phyloP scores from a whole-genome alignment of 768 basidiomycete genomes.

The Amanita phalloides region DNA sequence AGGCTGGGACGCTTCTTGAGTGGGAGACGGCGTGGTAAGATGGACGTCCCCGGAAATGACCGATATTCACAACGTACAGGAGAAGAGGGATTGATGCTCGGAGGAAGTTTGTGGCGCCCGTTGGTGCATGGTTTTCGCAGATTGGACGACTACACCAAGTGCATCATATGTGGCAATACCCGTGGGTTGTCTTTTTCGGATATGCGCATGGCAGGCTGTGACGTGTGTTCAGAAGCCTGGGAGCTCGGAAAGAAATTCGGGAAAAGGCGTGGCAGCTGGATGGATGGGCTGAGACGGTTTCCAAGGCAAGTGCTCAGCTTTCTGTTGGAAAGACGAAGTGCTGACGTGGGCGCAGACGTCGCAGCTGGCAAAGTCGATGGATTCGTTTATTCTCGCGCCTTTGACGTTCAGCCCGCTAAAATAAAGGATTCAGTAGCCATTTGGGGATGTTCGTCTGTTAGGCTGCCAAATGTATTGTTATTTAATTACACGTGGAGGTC shows the following conservation, averaged over 20 bases:
- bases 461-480: not conserved
- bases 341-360: conserved; percentile 50
- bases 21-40: conserved; percentile 90
- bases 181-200: conserved; percentile 36
- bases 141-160: conserved; percentile 79
- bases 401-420: conserved; percentile 81
- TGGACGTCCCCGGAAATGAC: conserved; percentile 4
- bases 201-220: conserved; percentile 1
- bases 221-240: conserved; percentile 42
- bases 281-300: conserved; percentile 92
- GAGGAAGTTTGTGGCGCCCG: conserved; percentile 72
- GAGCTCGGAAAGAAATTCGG: conserved; percentile 71
- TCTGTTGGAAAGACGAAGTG: conserved; percentile 8
- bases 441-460: too few relatives aligned
- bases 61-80: conserved; percentile 32
- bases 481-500: conserved; percentile 4
- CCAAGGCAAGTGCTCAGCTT: conserved; percentile 46
- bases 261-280: conserved; percentile 92
- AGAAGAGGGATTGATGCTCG: conserved; percentile 91
- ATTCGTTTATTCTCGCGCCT: conserved; percentile 72
- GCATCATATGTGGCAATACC: conserved; percentile 97
- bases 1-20: conserved; percentile 84
- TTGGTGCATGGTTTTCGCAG: conserved; percentile 91
- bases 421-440: conserved; percentile 20
- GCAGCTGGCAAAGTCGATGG: conserved; percentile 79